Evolutionary conservation across 2,329 filamentous ascomycete genomes (phyloP), one percentile per base, ranked within the genome.

Genomic region (Juglanconis sp.): DNA sequence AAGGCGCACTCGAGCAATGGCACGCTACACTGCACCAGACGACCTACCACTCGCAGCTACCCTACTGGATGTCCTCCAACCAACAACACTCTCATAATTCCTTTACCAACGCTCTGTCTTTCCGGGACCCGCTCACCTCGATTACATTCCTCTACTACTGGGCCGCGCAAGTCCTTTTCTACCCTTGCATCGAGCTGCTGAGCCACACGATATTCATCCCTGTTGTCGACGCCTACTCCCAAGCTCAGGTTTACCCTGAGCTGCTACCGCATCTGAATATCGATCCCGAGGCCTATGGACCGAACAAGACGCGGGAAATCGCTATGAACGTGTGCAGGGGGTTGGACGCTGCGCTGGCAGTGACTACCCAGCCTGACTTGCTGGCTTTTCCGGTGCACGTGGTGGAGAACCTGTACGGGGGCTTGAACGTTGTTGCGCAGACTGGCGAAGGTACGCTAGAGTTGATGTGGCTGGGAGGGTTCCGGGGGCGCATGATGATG

Each of bases 111-210:
- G 68, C 72, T 2, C 78, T 79, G 62, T 72, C 70, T 10, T 84
- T 85, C 67, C 72, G 71, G 34, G 76, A 80, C 65, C 67, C 73
- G 17, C 65, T 73, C 11, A 74, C 78, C 0, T 79, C 81, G 0
- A 64, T 83, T 36, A 74, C 75, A 50, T 78, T 84, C 63, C 68
- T 83, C 11, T 80, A 81, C 66, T 84, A 83, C 68, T 85, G 82
- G 82, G 76, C 80, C 62, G 69, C 77, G 1, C 76, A 81, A 50
- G 72, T 84, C 34, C 64, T 79, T 11, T 76, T 86, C 51, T 77
- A 80, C 63, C 78, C 76, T 9, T 80, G 76, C 65, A 75, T 84
- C 46, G 76, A 77, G 60, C 66, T 67, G 15, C 69, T 86, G 15
- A 74, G 83, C 60, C 70, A 73, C 32, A 69, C 71, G 59, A 73